Evolutionary conservation across 2,329 filamentous ascomycete species (phyloP).

Genomic region (Chaetomiaceae sp.): DNA sequence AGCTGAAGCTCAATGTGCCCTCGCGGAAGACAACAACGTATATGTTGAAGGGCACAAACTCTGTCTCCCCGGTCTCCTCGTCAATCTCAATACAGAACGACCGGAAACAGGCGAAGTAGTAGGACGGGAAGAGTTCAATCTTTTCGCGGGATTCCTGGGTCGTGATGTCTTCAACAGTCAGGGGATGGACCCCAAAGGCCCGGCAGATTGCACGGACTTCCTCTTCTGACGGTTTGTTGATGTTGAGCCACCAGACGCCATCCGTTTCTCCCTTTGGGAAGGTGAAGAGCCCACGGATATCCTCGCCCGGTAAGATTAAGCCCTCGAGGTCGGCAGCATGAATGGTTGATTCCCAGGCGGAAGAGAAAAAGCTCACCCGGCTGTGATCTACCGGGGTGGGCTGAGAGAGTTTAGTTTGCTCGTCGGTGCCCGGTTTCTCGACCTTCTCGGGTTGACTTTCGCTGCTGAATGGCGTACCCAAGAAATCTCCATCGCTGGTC

Average conservation of each 20-base stretch:
- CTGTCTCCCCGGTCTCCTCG: slow-evolving; percentile 72
- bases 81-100: slow-evolving; percentile 74
- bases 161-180: slow-evolving; percentile 94
- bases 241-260: slow-evolving; percentile 98
- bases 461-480: slow-evolving; percentile 49
- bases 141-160: slow-evolving; percentile 96
- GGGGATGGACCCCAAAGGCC: slow-evolving; percentile 89
- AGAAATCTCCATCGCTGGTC: slow-evolving; percentile 49
- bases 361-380: slow-evolving; percentile 95
- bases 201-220: slow-evolving; percentile 86
- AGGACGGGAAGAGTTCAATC: slow-evolving; percentile 94
- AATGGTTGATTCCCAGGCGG: slow-evolving; percentile 87
- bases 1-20: slow-evolving; percentile 92
- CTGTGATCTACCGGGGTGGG: slow-evolving; percentile 56
- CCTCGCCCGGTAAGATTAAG: slow-evolving; percentile 82
- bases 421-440: slow-evolving; percentile 44
- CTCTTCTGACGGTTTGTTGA: slow-evolving; percentile 83
- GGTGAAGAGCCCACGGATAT: slow-evolving; percentile 79
- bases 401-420: slow-evolving; percentile 34
- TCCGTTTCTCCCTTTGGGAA: slow-evolving; percentile 59
- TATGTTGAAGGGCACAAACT: slow-evolving; percentile 91
- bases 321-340: slow-evolving; percentile 86
- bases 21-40: slow-evolving; percentile 97
- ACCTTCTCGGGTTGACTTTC: slow-evolving; percentile 48
- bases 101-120: slow-evolving; percentile 97